Base-by-base conservation (phyloP, 2,329 filamentous ascomycete species). In the Botryotinia convoluta region DNA sequence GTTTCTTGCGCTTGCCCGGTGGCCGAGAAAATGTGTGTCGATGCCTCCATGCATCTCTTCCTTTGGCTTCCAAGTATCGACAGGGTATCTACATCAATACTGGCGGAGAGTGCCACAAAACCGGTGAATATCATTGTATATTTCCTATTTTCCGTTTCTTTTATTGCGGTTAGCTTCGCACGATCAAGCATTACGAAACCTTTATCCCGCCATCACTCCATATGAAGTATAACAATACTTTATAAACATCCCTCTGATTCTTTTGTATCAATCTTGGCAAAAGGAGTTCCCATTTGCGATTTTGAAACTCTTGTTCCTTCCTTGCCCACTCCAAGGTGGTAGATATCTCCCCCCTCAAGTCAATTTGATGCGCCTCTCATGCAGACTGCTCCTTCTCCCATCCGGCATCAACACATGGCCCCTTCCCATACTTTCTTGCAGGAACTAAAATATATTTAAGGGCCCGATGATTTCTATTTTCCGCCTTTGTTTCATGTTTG, bases 391-490 rank as follows among this genome's bases (percentile, higher is more conserved):
- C 44, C 64, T 54, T 29, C 32, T n/a, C 14, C 22, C 35, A 29
- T 54, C n/a, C 51, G 51, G 51, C 51, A 54, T 29, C n/a, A 18
- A 54, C 14, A 18, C 6, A 54, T 54, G n/a, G 51, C 51, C 51
- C 51, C 51, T 18, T 26, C 12, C 12, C 20, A 14, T n/a, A 39
- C 5, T 39, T n/a, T 39, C 64, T 18, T 2, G 22, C 39, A 26
- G 57, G 45, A 37, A 6, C 57, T 71, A 63, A 63, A 63, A 63
- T 71, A 20, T 26, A 63, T 63, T 8, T 22, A 39, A 71, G 14
- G 16, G 3, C 20, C 37, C 10, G 29, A 35, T 7, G 2, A 18
- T 37, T 60, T 39, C 42, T 48, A 22, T 51, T 51, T 51, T 39
- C 39, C 22, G 9, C 20, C 16, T 18, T 37, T 14, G 42, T 32